Percentiles rank a stretch among this genome's conserved stretches.
These are phyloP conservation scores for Coemansia sp. DNA, from an alignment of 192 early-diverging fungal genomes.

Conservation along the genomic window DNA sequence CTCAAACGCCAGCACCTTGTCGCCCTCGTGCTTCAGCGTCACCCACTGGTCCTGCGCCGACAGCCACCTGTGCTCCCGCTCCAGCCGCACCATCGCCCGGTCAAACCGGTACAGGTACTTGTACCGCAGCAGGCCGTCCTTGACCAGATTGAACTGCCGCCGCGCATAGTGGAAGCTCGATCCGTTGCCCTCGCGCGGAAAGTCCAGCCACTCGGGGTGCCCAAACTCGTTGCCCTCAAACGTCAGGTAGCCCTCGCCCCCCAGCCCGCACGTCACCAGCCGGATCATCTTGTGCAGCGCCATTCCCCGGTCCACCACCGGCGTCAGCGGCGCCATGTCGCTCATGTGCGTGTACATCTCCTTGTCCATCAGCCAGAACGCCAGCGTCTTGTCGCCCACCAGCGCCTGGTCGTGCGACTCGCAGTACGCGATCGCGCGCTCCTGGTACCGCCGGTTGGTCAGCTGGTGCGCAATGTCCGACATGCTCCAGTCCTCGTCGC, in stretches of 20 bases:
- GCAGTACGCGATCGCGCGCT: constrained; percentile 92
- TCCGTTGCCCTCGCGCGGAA: constrained; percentile 90
- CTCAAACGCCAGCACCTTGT: constrained; percentile 94
- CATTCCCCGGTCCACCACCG: constrained; percentile 89
- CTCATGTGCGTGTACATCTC: constrained; percentile 99
- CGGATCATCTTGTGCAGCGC: constrained; percentile 97
- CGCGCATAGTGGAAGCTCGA: constrained; percentile 90
- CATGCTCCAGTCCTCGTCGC: constrained; percentile 92
- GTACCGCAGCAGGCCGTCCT: constrained; percentile 85
- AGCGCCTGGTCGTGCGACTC: constrained; percentile 98
- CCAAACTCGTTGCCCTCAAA: constrained; percentile 99
- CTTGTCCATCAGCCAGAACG: constrained; percentile 99
- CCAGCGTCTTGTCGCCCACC: constrained; percentile 97
- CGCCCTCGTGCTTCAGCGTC: constrained; percentile 82
- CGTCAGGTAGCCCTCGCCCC: constrained; percentile 94
- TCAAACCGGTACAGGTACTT: constrained; percentile 92
- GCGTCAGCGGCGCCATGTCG: constrained; percentile 71
- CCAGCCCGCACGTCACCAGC: constrained; percentile 82
- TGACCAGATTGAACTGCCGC: constrained; percentile 93
- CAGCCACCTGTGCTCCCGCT: constrained; percentile 71
- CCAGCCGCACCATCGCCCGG: constrained; percentile 75
- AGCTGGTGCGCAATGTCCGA: constrained; percentile 80
- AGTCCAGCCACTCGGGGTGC: constrained; percentile 99
- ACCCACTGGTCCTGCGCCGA: constrained; percentile 75
- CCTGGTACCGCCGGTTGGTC: constrained; percentile 85